A percentile compares a stretch with the other conserved stretches of the same genome.
Conservation (phyloP, 116 monocot genomes). For the Papilionanthe hybrid region DNA sequence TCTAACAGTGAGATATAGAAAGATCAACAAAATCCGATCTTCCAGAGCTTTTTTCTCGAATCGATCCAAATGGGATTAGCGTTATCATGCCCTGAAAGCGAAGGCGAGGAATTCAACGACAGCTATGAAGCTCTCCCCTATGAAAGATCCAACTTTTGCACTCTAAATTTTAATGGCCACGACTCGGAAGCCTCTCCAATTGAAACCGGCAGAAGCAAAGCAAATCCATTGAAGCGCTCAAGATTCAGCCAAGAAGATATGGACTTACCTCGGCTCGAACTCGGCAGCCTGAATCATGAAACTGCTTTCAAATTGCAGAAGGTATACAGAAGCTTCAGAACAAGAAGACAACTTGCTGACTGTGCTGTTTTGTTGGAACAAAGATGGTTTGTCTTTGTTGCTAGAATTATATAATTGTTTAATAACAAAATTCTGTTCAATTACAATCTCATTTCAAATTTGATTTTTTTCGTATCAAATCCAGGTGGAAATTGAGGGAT, state of each 20-base stretch:
- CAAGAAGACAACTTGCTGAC: conserved; percentile 76
- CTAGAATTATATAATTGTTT: neutral
- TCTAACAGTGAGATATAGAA: neutral
- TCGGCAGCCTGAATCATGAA: conserved; percentile 29
- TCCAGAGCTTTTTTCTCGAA: neutral
- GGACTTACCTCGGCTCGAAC: neutral
- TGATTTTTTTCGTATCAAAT: neutral
- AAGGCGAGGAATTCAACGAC: conserved; percentile 24
- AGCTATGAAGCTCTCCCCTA: conserved; percentile 31
- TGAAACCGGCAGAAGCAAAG: neutral
- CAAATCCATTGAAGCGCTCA: neutral
- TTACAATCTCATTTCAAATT: neutral
- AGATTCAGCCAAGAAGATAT: conserved; percentile 9
- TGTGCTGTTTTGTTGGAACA: conserved; percentile 83
- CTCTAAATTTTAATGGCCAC: conserved; percentile 50
- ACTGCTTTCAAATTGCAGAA: conserved; percentile 77
- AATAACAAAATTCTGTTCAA: neutral
- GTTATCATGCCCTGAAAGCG: conserved; percentile 25
- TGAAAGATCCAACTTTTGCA: conserved; percentile 21
- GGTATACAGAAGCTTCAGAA: conserved; percentile 79
- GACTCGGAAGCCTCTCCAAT: conserved; percentile 26
- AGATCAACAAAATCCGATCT: neutral
- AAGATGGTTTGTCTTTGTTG: conserved; percentile 34
- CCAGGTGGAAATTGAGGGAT: conserved; percentile 89
- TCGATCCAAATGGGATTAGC: conserved; percentile 27